phyloP scores from a whole-genome alignment of 495 filamentous ascomycete species.

The Cryomyces minteri region DNA sequence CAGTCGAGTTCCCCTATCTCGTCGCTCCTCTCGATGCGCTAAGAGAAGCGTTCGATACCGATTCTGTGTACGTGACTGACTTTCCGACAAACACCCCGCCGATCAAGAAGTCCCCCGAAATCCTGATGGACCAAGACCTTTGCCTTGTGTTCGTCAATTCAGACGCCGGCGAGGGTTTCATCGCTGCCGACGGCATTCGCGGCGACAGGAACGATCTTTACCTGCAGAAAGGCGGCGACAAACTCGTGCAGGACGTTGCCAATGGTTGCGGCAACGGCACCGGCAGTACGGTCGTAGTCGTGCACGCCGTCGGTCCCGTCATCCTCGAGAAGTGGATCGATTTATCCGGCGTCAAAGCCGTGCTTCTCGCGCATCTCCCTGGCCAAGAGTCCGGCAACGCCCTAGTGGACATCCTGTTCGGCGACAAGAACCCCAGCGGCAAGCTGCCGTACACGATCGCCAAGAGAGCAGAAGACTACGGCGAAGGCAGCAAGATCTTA shows the following conservation, averaged over 20 bases:
- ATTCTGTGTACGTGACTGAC: conserved; percentile 38
- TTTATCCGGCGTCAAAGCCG: conserved; percentile 56
- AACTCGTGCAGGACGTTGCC: conserved; percentile 53
- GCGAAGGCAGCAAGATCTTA: conserved; percentile 55
- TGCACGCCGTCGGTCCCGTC: conserved; percentile 86
- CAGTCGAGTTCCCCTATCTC: conserved; percentile 75
- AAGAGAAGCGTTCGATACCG: conserved; percentile 35
- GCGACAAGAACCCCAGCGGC: conserved; percentile 69
- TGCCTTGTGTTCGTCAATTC: conserved; percentile 47
- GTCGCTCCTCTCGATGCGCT: conserved; percentile 52
- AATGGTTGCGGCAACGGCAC: conserved; percentile 45
- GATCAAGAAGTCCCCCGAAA: conserved; percentile 20
- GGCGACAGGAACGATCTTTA: conserved; percentile 75
- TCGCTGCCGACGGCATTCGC: conserved; percentile 38
- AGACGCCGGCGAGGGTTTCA: conserved; percentile 47
- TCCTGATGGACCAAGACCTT: conserved; percentile 38
- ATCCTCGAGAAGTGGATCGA: conserved; percentile 74
- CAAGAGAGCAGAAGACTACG: conserved; percentile 65
- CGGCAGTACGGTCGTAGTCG: conserved; percentile 58
- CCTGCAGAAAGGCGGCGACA: conserved; percentile 60
- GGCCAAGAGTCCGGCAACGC: conserved; percentile 84
- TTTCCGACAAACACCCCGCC: conserved; percentile 39
- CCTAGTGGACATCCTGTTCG: conserved; percentile 68
- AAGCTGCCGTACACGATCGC: conserved; percentile 83
- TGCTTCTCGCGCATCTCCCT: conserved; percentile 74